Percentiles rank a stretch among this genome's conserved stretches.
These are phyloP conservation scores for Tulasnella sp. DNA, from an alignment of 768 basidiomycete genomes.

Conservation along the genomic window DNA sequence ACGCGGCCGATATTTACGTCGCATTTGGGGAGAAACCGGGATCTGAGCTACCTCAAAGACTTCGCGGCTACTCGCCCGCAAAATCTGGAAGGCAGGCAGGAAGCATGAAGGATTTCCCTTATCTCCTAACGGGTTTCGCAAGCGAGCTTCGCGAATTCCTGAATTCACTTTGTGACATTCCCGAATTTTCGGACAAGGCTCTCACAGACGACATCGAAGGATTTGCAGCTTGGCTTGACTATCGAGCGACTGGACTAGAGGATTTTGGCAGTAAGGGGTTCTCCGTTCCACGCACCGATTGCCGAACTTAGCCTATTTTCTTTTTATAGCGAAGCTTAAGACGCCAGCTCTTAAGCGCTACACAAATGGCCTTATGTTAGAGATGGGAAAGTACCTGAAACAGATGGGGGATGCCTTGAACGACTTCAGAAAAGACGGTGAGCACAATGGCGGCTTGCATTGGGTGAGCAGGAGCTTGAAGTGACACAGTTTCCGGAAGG, in stretches of 20 bases:
- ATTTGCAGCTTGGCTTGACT: constrained; percentile 73
- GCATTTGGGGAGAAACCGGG: constrained; percentile 53
- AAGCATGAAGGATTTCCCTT: constrained; percentile 67
- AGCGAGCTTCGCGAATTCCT: constrained; percentile 70
- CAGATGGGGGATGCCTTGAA: constrained; percentile 65
- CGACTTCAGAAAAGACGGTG: constrained; percentile 77
- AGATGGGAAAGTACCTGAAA: constrained; percentile 75
- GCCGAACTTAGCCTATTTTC: background rate
- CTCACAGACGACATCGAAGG: constrained; percentile 67
- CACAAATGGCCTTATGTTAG: constrained; percentile 62
- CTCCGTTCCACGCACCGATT: constrained; percentile 39
- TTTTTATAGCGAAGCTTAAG: constrained; percentile 62
- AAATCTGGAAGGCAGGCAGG: constrained; percentile 40
- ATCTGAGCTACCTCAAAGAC: constrained; percentile 46
- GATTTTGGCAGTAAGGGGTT: constrained; percentile 57
- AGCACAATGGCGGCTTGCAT: background rate
- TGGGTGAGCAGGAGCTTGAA: background rate
- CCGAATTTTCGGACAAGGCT: constrained; percentile 69
- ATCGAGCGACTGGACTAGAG: constrained; percentile 72
- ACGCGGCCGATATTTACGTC: constrained; percentile 72
- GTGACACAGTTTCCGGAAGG: constrained; percentile 46
- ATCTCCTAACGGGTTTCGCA: constrained; percentile 63
- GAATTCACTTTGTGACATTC: constrained; percentile 74
- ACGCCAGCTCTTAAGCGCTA: constrained; percentile 73
- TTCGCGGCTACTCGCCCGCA: constrained; percentile 5